Evolutionary conservation across 257 asterid genomes (phyloP), one percentile per base, ranked within the genome.

Genomic region (Capsicum rhomboideum): DNA sequence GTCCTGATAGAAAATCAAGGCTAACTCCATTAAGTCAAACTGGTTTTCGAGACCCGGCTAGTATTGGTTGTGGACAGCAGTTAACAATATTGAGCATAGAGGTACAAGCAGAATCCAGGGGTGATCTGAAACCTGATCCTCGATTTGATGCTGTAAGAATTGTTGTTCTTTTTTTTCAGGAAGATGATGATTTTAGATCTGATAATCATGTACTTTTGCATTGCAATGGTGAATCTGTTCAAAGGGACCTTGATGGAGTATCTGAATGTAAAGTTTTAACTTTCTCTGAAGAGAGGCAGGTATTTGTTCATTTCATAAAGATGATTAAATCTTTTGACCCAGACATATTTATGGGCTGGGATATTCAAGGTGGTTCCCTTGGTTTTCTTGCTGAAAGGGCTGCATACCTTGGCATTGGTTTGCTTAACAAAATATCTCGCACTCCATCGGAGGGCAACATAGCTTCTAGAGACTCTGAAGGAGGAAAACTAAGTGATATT

Each of bases 341-440:
- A 6, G 99, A 96, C 84, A 80, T 94, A 61, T 59, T 96, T 40
- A 90, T 96, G 96, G 99, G 99, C 83, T 94, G 99, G 99, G 99
- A 96, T 89, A 87, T 96, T 84, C 99, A 96, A 91, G 88, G 94
- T 31, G 92, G 97, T 83, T 96, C 99, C 90, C 94, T 96, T 88
- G 99, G 99, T 79, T 93, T 86, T 93, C 90, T 96, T 90, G 98
- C 98, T 50, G 98, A 96, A 91, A 91, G 99, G 94, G 97, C 98
- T 90, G 95, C 95, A 66, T 85, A 92, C 85, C 95, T 96, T 88
- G 97, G 97, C 83, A 83, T 96, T 80, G 92, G 91, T 87, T 89
- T 96, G 90, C 92, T 96, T 80, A 92, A 92, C 87, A 85, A 86
- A 61, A 90, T 96, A 88, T 94, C 99, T 74, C 92, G 99, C 83